These are phyloP conservation scores for Tolypocladium ophioglossoides DNA, from an alignment of 2,329 filamentous ascomycete genomes.

Conservation along the genomic window DNA sequence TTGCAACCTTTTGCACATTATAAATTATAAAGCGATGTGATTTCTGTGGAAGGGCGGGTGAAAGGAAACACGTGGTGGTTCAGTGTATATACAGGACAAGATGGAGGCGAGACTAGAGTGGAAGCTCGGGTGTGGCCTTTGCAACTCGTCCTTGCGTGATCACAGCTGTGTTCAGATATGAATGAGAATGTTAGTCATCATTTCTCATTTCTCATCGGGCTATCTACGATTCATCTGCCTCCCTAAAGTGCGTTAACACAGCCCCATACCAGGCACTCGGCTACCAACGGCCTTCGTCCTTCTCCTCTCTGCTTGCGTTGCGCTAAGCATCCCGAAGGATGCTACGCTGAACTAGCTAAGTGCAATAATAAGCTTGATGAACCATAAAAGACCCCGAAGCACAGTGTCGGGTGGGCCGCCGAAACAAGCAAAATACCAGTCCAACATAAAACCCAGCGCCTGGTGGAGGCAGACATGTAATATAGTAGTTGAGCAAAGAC, in stretches of 20 bases:
- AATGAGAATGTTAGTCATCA: neutral
- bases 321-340: neutral
- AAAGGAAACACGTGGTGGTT: neutral
- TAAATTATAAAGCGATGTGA: neutral
- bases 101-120: neutral
- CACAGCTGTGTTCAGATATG: neutral
- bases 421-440: neutral
- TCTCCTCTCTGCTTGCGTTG: neutral
- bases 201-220: neutral
- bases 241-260: neutral
- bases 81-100: neutral
- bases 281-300: neutral
- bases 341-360: neutral
- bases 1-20: neutral
- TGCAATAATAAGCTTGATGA: neutral
- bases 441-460: neutral
- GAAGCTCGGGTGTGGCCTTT: neutral
- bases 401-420: neutral
- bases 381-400: neutral
- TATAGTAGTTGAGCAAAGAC: neutral
- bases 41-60: neutral
- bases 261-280: neutral
- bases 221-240: neutral
- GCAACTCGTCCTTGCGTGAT: neutral
- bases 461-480: neutral